Conservation (phyloP, 2,329 filamentous ascomycete genomes). For the Fusarium nanum region DNA sequence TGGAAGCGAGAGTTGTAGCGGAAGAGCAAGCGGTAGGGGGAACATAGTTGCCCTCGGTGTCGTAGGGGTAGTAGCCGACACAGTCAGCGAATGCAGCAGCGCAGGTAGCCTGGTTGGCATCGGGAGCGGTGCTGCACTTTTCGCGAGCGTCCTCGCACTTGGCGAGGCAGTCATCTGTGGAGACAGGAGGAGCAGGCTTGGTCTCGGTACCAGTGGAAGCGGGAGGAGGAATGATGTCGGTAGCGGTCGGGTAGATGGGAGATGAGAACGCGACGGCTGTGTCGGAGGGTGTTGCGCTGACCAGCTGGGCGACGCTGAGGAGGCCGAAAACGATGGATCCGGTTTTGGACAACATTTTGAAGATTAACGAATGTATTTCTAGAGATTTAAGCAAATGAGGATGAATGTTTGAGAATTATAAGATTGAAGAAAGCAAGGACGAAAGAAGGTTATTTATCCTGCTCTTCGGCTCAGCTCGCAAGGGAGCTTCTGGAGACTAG, state of each 20-base stretch:
- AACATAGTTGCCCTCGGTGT: neutral
- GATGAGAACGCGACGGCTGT: neutral
- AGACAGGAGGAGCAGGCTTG: neutral
- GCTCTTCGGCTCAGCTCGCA: neutral
- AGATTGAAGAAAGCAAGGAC: neutral
- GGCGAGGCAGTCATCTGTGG: slow-evolving; percentile 9
- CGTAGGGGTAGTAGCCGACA: slow-evolving; percentile 6
- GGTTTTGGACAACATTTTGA: slow-evolving; percentile 21
- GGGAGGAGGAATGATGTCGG: neutral
- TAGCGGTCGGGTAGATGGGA: slow-evolving; percentile 13
- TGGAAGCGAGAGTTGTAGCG: neutral
- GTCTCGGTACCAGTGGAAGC: neutral
- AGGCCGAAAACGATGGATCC: slow-evolving; percentile 18
- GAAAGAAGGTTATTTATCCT: neutral
- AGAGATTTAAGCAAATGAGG: neutral
- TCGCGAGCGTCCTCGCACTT: slow-evolving; percentile 9
- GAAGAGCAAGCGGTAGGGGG: slow-evolving; percentile 11
- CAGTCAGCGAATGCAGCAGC: neutral
- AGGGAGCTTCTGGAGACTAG: neutral
- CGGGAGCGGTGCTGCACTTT: neutral
- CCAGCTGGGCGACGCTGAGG: slow-evolving; percentile 12
- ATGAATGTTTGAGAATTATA: rapidly evolving
- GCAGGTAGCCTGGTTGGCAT: slow-evolving; percentile 18
- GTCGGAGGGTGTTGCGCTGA: neutral
- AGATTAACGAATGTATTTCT: neutral